These are phyloP conservation scores for Aureoboletus auriporus DNA, from an alignment of 768 basidiomycete species.

Conservation along the genomic window DNA sequence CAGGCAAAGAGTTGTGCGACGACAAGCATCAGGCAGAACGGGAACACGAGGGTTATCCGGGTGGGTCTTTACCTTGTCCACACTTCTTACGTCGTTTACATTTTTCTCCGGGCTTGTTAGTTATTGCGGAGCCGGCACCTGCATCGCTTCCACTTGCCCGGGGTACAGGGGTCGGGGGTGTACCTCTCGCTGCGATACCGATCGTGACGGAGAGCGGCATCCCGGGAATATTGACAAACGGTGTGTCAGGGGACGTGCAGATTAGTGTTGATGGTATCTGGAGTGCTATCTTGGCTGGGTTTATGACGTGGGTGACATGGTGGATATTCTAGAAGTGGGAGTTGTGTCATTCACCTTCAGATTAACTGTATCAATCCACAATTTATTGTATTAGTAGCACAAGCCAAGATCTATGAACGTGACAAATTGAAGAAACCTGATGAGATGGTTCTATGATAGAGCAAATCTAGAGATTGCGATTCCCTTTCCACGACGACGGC, in stretches of 20 bases:
- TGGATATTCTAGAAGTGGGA: constrained; percentile 10
- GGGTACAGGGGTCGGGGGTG: constrained; percentile 26
- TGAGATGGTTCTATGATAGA: background rate
- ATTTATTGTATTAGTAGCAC: constrained; percentile 10
- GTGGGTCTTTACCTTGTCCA: constrained; percentile 11
- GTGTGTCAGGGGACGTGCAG: constrained; percentile 9
- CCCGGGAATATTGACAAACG: constrained; percentile 9
- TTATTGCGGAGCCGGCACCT: constrained; percentile 39
- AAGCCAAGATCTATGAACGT: background rate
- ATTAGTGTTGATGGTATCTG: constrained; percentile 14
- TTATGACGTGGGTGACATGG: constrained; percentile 19
- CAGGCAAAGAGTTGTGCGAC: constrained; percentile 34
- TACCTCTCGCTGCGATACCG: constrained; percentile 25
- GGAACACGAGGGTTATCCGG: constrained; percentile 24
- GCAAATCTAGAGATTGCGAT: too few species aligned
- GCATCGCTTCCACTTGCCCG: constrained; percentile 22
- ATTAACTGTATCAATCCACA: constrained; percentile 3
- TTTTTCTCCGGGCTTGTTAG: constrained; percentile 21
- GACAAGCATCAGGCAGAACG: constrained; percentile 35
- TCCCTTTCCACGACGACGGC: too few species aligned
- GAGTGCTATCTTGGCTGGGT: constrained; percentile 9
- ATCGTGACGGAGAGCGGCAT: constrained; percentile 8
- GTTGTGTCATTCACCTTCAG: background rate
- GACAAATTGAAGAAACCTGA: background rate
- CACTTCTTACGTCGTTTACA: background rate